phyloP scores from a whole-genome alignment of 2,329 filamentous ascomycete species.

The Rhinocladiella similis region DNA sequence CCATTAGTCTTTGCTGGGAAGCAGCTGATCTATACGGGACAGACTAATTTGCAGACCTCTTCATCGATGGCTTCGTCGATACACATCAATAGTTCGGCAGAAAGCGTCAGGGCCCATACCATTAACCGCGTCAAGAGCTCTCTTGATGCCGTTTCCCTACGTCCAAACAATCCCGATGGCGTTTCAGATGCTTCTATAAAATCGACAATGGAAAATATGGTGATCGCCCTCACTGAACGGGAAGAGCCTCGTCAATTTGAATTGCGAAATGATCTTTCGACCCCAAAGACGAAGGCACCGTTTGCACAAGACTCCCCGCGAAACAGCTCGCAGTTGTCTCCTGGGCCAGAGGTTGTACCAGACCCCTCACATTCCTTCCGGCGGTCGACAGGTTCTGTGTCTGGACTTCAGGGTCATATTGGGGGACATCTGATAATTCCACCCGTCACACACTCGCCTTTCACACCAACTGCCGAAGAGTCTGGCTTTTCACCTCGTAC shows the following conservation, averaged over 20 bases:
- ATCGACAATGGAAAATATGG: conserved; percentile 58
- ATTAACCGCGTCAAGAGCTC: conserved; percentile 32
- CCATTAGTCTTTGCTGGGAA: conserved; percentile 18
- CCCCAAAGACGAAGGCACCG: conserved; percentile 4
- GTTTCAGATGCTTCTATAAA: conserved; percentile 24
- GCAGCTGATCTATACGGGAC: conserved; percentile 16
- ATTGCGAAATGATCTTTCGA: background rate
- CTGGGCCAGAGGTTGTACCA: too few relatives aligned
- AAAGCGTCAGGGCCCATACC: conserved; percentile 43
- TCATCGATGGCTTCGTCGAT: background rate
- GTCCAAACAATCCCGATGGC: conserved; percentile 9
- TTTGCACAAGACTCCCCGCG: conserved; percentile 4
- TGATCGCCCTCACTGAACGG: conserved; percentile 54
- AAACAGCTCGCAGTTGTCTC: background rate
- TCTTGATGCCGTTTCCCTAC: background rate
- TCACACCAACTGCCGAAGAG: conserved; percentile 46
- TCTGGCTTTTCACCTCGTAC: conserved; percentile 39
- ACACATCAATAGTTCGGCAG: background rate
- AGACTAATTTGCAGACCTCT: background rate
- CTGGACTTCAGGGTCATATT: conserved; percentile 6
- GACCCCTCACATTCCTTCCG: conserved; percentile 23
- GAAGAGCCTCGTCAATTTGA: conserved; percentile 36
- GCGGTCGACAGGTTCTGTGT: conserved; percentile 14
- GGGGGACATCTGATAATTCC: conserved; percentile 33
- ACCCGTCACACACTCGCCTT: conserved; percentile 47